Conservation (phyloP, 331 rosid species). For the Telfairia occidentalis region DNA sequence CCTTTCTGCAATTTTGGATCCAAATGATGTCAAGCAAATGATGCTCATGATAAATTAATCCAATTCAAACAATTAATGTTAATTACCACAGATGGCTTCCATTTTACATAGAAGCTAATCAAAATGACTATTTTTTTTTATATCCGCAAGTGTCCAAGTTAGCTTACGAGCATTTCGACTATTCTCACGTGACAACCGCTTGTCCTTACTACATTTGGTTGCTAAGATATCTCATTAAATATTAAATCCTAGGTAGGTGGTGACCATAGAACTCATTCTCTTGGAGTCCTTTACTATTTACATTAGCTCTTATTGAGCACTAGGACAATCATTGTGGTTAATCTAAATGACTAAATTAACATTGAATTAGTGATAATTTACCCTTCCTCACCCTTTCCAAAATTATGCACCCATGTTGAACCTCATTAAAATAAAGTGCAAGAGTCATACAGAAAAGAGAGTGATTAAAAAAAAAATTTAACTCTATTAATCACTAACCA, state of each 20-base stretch:
- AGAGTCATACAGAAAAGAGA: not conserved
- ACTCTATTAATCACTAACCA: not conserved
- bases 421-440: not conserved
- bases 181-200: too few species aligned
- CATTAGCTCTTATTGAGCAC: too few species aligned
- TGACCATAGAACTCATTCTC: too few species aligned
- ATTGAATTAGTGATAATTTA: not conserved
- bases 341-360: not conserved
- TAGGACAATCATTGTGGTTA: too few species aligned
- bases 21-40: not conserved
- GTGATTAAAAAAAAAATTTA: not conserved
- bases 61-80: not conserved
- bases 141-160: too few species aligned
- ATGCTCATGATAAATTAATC: not conserved
- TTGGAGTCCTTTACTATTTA: too few species aligned
- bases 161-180: too few species aligned
- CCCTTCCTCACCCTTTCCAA: not conserved
- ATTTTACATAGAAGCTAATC: not conserved
- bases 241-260: too few species aligned
- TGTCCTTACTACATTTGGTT: too few species aligned
- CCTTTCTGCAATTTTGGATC: conserved; percentile 39
- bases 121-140: not conserved
- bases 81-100: not conserved
- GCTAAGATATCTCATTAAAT: too few species aligned
- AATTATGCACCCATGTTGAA: not conserved